Percentiles rank a stretch among this genome's conserved stretches.
phyloP scores from a whole-genome alignment of 1,139 yeast species.

The Diutina sp. region DNA sequence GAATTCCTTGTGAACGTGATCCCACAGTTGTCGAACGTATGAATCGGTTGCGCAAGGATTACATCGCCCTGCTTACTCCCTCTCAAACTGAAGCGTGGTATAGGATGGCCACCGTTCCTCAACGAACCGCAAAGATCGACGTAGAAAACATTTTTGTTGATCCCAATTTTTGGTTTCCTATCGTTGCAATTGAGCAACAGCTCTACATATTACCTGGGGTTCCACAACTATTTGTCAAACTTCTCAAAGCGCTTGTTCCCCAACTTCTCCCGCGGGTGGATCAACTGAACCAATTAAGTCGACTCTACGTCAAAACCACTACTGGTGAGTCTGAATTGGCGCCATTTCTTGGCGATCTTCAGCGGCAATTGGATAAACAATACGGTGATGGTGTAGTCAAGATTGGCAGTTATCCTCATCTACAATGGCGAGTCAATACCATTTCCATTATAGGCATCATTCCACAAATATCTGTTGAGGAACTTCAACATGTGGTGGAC shows the following conservation, averaged over 20 bases:
- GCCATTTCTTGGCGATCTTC: conserved; percentile 42
- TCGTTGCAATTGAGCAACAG: conserved; percentile 48
- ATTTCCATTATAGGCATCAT: conserved; percentile 57
- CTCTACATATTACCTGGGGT: conserved; percentile 74
- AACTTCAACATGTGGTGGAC: conserved; percentile 31
- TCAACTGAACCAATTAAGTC: conserved; percentile 12
- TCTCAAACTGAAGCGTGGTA: conserved; percentile 47
- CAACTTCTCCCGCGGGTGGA: conserved; percentile 14
- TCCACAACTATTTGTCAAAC: conserved; percentile 52
- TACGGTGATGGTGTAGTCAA: conserved; percentile 33
- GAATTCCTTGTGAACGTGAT: conserved; percentile 38
- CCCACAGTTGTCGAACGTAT: conserved; percentile 46
- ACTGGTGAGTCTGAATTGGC: conserved; percentile 60
- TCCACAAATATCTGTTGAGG: conserved; percentile 11
- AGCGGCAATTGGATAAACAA: conserved; percentile 26
- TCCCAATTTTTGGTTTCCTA: conserved; percentile 70
- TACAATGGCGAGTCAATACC: conserved; percentile 48
- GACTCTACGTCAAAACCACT: conserved; percentile 52
- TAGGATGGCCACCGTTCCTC: conserved; percentile 72
- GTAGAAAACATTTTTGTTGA: conserved; percentile 42
- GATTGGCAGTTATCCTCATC: conserved; percentile 78
- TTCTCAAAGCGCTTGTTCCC: conserved; percentile 24
- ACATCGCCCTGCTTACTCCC: conserved; percentile 20
- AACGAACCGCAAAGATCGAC: conserved; percentile 15
- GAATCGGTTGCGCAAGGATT: conserved; percentile 34